phyloP scores from a whole-genome alignment of 345 rosid species.

The Turnera subulata region DNA sequence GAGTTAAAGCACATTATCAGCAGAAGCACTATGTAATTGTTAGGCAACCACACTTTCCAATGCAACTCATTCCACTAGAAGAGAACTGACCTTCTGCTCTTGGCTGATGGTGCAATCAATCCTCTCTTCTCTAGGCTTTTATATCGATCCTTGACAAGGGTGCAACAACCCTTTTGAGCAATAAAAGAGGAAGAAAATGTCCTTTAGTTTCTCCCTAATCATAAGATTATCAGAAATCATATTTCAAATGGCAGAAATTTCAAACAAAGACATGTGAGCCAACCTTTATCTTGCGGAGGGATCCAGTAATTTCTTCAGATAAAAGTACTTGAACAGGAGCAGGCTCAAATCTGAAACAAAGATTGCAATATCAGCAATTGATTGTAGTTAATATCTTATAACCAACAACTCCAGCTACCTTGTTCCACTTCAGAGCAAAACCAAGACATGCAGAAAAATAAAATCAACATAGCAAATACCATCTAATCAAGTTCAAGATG shows the following conservation, averaged over 20 bases:
- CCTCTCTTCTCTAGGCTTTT: constrained; percentile 95
- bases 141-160: constrained; percentile 80
- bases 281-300: constrained; percentile 84
- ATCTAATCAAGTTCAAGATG: neutral
- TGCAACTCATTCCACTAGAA: no score
- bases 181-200: neutral
- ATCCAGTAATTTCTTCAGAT: constrained; percentile 90
- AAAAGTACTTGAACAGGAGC: constrained; percentile 85
- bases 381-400: no score
- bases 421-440: no score
- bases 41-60: no score
- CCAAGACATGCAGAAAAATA: no score
- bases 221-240: neutral
- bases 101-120: constrained; percentile 55
- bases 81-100: constrained; percentile 52
- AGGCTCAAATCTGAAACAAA: constrained; percentile 57
- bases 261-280: neutral
- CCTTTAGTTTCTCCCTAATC: neutral
- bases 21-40: no score
- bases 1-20: no score
- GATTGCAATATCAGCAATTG: no score
- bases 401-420: no score
- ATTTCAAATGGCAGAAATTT: constrained; percentile 7
- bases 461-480: neutral
- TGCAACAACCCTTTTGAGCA: constrained; percentile 62